Percentiles rank a stretch among this genome's conserved stretches.
Conservation (phyloP, 2,329 filamentous ascomycete species). For the Aspergillus sp. region DNA sequence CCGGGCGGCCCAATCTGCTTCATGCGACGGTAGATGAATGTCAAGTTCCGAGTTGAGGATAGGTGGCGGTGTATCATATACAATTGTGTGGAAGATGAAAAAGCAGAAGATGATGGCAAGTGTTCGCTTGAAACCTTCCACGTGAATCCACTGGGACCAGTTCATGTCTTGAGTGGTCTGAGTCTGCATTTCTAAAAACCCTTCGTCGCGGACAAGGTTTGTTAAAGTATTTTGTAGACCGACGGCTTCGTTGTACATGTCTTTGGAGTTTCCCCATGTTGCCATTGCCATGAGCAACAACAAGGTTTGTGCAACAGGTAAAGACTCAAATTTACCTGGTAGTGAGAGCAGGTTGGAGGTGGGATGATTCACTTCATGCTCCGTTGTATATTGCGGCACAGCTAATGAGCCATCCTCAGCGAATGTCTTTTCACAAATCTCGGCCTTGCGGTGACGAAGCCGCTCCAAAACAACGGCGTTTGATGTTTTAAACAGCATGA, state of each 20-base stretch:
- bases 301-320: constrained; percentile 8
- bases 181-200: background rate
- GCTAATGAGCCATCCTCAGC: too few species aligned
- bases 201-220: background rate
- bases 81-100: constrained; percentile 1
- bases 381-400: too few species aligned
- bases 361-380: too few species aligned
- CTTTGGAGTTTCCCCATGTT: constrained; percentile 3
- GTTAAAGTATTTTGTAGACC: background rate
- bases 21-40: background rate
- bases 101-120: background rate
- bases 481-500: constrained; percentile 7
- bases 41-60: background rate
- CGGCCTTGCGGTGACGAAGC: background rate
- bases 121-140: background rate
- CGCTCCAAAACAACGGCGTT: background rate
- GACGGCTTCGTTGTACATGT: constrained; percentile 1
- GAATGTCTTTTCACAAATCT: too few species aligned
- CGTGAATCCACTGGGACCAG: background rate
- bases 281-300: constrained; percentile 17
- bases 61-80: background rate
- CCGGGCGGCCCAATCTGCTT: background rate
- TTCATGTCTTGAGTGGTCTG: background rate
- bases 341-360: too few species aligned
- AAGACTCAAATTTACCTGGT: too few species aligned